Evolutionary conservation across 2,329 filamentous ascomycete species (phyloP), one percentile per base, ranked within the genome.

Genomic region (Cladosporium phlei): DNA sequence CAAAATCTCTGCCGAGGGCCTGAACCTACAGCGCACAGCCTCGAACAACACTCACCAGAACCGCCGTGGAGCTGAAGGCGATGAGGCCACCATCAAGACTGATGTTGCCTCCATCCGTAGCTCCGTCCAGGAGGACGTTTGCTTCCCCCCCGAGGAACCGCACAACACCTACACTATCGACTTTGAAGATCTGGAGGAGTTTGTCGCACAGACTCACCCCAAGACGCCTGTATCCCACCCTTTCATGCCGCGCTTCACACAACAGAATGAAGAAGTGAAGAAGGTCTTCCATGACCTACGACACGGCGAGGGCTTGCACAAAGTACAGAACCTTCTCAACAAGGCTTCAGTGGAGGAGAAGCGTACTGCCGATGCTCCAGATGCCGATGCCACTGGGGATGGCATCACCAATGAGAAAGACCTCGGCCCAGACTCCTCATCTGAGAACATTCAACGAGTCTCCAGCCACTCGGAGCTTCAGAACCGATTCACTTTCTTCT

Each of bases 401-500:
- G 21, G 51, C n/a, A 55, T 61, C 5, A 53, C 66, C 1, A 68
- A 73, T 20, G 72, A 75, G 43, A 73, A 77, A 57, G 65, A 68
- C 9, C 63, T 62, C 47, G 43, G 64, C 5, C 52, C 64, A 27
- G 56, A 61, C n/a, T 62, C 47, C 9, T 58, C 55, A 10, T 57
- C 57, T 3, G 52, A 56, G 11, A 49, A 52, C 20, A 44, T 65
- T 7, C 49, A 55, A 29, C 52, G 52, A 14, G 53, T 53, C 9
- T 39, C 50, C 7, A 60, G 57, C 51, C 53, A 53, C 34, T 50
- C 49, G 5, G 58, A 61, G 16, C 57, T 61, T 27, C 77, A 80
- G 24, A 93, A 90, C 62, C 81, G 91, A 4, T 97, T 95, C 72
- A 93, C 90, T 53, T 96, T 97, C 70, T 98, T 98, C 68, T 96